phyloP scores from a whole-genome alignment of 768 basidiomycete species.

The Paxillus ammoniavirescens region DNA sequence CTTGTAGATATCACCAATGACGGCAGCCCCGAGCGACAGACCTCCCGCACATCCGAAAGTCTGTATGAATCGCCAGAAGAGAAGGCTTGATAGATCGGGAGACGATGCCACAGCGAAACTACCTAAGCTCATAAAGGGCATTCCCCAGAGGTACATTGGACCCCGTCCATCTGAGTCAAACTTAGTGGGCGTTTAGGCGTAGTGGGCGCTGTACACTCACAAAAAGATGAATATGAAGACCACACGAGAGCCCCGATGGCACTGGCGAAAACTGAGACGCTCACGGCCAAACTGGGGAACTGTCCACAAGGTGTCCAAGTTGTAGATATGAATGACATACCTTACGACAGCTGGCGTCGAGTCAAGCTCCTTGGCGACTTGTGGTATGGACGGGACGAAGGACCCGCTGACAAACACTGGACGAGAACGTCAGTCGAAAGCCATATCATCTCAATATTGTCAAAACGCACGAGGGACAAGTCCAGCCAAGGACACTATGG shows the following conservation, averaged over 20 bases:
- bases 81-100: constrained; percentile 39
- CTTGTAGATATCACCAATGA: constrained; percentile 66
- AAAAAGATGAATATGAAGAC: constrained; percentile 52
- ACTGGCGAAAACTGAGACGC: constrained; percentile 46
- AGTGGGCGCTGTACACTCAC: constrained; percentile 27
- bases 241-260: constrained; percentile 49
- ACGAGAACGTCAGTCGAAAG: neutral
- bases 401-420: constrained; percentile 67
- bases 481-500: constrained; percentile 49
- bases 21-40: constrained; percentile 54
- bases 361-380: constrained; percentile 64
- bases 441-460: neutral
- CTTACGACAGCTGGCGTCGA: constrained; percentile 58
- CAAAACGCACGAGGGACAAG: constrained; percentile 49
- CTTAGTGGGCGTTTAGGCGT: neutral
- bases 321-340: constrained; percentile 14
- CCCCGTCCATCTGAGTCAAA: constrained; percentile 57
- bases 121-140: constrained; percentile 58
- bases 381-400: constrained; percentile 74
- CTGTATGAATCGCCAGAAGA: constrained; percentile 65
- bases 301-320: neutral
- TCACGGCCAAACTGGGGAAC: constrained; percentile 43
- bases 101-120: constrained; percentile 60
- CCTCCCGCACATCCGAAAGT: constrained; percentile 63
- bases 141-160: constrained; percentile 53